Evolutionary conservation across 2,329 filamentous ascomycete species (phyloP).

Genomic region (Monosporascus sp.): DNA sequence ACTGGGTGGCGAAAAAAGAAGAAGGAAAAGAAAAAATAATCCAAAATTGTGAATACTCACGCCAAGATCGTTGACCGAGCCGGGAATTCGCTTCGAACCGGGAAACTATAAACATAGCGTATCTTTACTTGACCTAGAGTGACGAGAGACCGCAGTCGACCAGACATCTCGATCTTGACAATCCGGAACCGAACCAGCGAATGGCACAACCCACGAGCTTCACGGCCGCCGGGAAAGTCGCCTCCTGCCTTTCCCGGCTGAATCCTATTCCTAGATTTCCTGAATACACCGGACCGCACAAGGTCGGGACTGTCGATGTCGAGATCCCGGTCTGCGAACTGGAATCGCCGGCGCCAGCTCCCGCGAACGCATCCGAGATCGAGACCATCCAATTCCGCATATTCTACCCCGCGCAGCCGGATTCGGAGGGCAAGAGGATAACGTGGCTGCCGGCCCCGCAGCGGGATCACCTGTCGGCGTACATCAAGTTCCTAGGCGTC

Average conservation of each 20-base stretch:
- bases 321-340: constrained; percentile 67
- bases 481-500: constrained; percentile 70
- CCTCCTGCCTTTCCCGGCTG: constrained; percentile 47
- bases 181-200: not conserved
- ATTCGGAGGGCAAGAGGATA: constrained; percentile 53
- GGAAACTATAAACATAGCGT: too few relatives aligned
- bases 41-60: too few relatives aligned
- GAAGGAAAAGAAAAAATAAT: too few relatives aligned
- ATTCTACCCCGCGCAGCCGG: constrained; percentile 67
- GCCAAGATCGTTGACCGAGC: too few relatives aligned
- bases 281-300: constrained; percentile 70
- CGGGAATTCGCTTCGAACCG: too few relatives aligned
- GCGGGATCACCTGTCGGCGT: constrained; percentile 66
- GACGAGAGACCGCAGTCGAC: not conserved
- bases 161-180: not conserved
- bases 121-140: not conserved
- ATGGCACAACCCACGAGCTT: constrained; percentile 16
- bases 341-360: constrained; percentile 47
- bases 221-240: constrained; percentile 33
- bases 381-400: constrained; percentile 75
- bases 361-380: constrained; percentile 52
- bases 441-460: constrained; percentile 78
- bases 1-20: too few relatives aligned
- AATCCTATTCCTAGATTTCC: constrained; percentile 70
- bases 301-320: constrained; percentile 74